phyloP scores from a whole-genome alignment of 164 flowering plant species.

The Malania oleifera region DNA sequence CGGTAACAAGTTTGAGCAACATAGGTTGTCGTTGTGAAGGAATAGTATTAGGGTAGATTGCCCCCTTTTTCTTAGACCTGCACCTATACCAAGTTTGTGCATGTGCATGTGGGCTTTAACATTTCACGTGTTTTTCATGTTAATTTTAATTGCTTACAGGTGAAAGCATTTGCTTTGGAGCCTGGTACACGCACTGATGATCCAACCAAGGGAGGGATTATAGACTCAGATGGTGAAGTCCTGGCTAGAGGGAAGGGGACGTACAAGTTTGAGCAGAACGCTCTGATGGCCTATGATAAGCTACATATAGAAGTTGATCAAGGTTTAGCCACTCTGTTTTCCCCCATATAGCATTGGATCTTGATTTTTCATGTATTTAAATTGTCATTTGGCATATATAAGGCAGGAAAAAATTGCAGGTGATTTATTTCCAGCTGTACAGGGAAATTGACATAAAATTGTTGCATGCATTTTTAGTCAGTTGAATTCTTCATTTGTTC shows the following conservation, averaged over 20 bases:
- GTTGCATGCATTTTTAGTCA: too few species aligned
- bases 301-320: slow-evolving; percentile 66
- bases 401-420: too few species aligned
- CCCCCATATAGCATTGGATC: slow-evolving; percentile 30
- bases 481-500: too few species aligned
- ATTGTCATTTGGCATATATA: neutral
- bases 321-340: slow-evolving; percentile 81
- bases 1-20: too few species aligned
- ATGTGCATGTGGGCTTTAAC: too few species aligned
- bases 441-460: too few species aligned
- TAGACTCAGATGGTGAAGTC: slow-evolving; percentile 94
- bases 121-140: too few species aligned
- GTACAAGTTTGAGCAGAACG: slow-evolving; percentile 44
- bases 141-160: slow-evolving; percentile 41
- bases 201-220: slow-evolving; percentile 72
- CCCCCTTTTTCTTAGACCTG: too few species aligned
- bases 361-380: neutral
- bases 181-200: slow-evolving; percentile 61
- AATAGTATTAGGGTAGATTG: too few species aligned
- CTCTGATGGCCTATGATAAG: slow-evolving; percentile 65
- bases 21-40: too few species aligned
- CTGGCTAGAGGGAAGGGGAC: slow-evolving; percentile 84
- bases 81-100: too few species aligned
- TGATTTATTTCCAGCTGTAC: too few species aligned
- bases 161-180: slow-evolving; percentile 73